phyloP scores from a whole-genome alignment of 805 yeast species.

The Metschnikowia hibisci region DNA sequence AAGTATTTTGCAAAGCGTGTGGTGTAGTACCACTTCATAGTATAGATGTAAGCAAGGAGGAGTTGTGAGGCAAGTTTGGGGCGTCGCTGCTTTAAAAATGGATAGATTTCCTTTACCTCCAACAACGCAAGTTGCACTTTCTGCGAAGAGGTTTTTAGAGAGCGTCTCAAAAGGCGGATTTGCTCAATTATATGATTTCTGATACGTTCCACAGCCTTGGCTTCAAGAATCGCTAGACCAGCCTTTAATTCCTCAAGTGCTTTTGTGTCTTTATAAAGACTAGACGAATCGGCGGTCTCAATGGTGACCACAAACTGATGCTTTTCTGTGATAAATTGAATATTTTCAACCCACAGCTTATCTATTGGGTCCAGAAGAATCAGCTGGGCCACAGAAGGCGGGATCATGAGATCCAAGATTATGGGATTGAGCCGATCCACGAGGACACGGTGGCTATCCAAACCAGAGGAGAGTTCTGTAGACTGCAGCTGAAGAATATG shows the following conservation, averaged over 20 bases:
- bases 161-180: slow-evolving; percentile 61
- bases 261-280: slow-evolving; percentile 19
- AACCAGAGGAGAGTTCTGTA: slow-evolving; percentile 25
- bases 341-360: slow-evolving; percentile 62
- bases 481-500: slow-evolving; percentile 33
- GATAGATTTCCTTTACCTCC: slow-evolving; percentile 56
- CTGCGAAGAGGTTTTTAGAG: slow-evolving; percentile 64
- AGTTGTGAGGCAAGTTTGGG: slow-evolving; percentile 67
- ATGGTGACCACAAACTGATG: slow-evolving; percentile 43
- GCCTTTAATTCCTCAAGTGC: slow-evolving; percentile 29
- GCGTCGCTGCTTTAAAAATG: slow-evolving; percentile 53
- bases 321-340: slow-evolving; percentile 56
- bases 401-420: slow-evolving; percentile 69
- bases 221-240: slow-evolving; percentile 48
- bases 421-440: slow-evolving; percentile 60
- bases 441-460: slow-evolving; percentile 24
- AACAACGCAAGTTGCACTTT: slow-evolving; percentile 64
- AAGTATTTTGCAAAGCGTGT: slow-evolving; percentile 74
- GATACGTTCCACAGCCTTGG: slow-evolving; percentile 69
- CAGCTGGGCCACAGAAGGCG: slow-evolving; percentile 64
- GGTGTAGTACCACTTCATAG: slow-evolving; percentile 92
- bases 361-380: slow-evolving; percentile 56
- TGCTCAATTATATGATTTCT: slow-evolving; percentile 62
- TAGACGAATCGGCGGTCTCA: slow-evolving; percentile 1
- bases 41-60: slow-evolving; percentile 73